Conservation (phyloP, 192 early-diverging fungal genomes). For the Chytriomyces hyalinus region DNA sequence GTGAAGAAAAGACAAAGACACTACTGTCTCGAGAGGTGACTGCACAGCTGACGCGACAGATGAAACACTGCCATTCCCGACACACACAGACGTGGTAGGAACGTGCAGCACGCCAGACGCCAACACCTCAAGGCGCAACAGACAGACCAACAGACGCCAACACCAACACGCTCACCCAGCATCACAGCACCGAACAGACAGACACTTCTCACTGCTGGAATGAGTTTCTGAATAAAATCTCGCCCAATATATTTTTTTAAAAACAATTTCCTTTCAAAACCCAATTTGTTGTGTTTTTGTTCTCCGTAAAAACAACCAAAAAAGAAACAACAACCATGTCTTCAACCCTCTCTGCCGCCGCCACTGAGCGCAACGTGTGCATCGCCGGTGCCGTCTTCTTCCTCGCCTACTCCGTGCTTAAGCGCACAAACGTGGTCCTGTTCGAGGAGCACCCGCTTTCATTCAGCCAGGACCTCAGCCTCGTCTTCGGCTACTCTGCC, state of each 20-base stretch:
- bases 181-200: too few relatives aligned
- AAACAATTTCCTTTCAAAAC: not conserved
- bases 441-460: slow-evolving; percentile 13
- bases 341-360: slow-evolving; percentile 5
- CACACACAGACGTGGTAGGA: too few relatives aligned
- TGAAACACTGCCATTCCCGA: too few relatives aligned
- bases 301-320: not conserved
- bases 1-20: too few relatives aligned
- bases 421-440: slow-evolving; percentile 11
- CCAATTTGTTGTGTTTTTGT: not conserved
- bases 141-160: too few relatives aligned
- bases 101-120: too few relatives aligned
- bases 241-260: not conserved
- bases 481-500: slow-evolving; percentile 29
- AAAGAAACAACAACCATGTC: not conserved
- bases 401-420: slow-evolving; percentile 6
- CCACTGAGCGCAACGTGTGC: slow-evolving; percentile 28
- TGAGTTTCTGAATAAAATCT: not conserved
- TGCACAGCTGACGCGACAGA: too few relatives aligned
- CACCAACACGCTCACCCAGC: too few relatives aligned
- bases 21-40: too few relatives aligned
- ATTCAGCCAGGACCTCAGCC: slow-evolving; percentile 21
- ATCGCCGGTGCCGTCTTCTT: slow-evolving; percentile 21
- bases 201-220: not conserved
- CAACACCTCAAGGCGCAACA: too few relatives aligned